Percentiles rank a stretch among this genome's conserved stretches.
phyloP scores from a whole-genome alignment of 2,329 filamentous ascomycete genomes.

The Parastagonospora nodorum region DNA sequence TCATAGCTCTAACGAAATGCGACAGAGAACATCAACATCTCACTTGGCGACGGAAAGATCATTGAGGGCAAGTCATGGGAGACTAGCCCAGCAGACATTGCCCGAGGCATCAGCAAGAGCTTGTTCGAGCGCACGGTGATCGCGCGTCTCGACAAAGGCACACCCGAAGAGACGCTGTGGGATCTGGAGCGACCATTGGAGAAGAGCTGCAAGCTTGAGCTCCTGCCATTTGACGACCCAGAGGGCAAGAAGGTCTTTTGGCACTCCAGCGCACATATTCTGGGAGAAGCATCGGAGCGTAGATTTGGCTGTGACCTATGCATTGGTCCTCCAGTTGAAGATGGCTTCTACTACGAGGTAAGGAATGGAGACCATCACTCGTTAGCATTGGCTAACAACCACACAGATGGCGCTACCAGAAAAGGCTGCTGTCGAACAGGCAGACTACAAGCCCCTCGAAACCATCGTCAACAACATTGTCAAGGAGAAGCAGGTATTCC shows the following conservation, averaged over 20 bases:
- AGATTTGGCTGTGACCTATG: slow-evolving; percentile 90
- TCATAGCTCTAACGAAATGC: not conserved
- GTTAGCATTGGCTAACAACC: slow-evolving; percentile 6
- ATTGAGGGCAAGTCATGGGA: slow-evolving; percentile 84
- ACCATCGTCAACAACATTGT: slow-evolving; percentile 79
- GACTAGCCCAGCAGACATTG: slow-evolving; percentile 82
- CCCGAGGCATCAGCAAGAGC: slow-evolving; percentile 81
- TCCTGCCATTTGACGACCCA: slow-evolving; percentile 78
- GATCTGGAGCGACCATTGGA: slow-evolving; percentile 91
- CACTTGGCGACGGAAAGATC: slow-evolving; percentile 72
- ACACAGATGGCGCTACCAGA: slow-evolving; percentile 75
- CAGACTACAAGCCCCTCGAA: slow-evolving; percentile 86
- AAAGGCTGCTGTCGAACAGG: slow-evolving; percentile 70
- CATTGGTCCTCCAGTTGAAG: slow-evolving; percentile 88
- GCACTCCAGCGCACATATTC: slow-evolving; percentile 93
- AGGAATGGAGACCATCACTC: not conserved
- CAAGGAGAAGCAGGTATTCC: slow-evolving; percentile 96
- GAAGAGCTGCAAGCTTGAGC: slow-evolving; percentile 80
- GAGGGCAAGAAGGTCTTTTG: slow-evolving; percentile 94
- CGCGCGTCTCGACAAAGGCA: slow-evolving; percentile 77
- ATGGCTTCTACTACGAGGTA: slow-evolving; percentile 91
- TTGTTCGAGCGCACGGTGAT: slow-evolving; percentile 86
- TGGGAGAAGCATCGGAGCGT: slow-evolving; percentile 92
- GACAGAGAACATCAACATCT: slow-evolving; percentile 71
- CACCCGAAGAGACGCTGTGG: slow-evolving; percentile 79